These are phyloP conservation scores for Pseudopyricularia javanii DNA, from an alignment of 2,329 filamentous ascomycete genomes.

Conservation along the genomic window DNA sequence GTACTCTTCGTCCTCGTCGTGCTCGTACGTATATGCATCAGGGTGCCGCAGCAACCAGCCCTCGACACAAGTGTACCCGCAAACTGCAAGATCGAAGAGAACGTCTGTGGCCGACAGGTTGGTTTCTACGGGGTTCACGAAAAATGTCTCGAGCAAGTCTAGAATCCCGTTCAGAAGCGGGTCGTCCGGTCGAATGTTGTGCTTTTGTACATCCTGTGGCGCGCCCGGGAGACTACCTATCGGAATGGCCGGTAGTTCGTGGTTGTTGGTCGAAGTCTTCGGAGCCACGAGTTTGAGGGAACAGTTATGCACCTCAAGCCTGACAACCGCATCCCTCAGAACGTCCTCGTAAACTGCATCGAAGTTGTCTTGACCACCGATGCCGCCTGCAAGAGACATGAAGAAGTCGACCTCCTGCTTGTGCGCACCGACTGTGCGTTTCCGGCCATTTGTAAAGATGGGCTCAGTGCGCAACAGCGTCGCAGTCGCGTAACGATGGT, in stretches of 20 bases:
- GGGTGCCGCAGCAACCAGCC: constrained; percentile 80
- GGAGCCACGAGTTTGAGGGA: constrained; percentile 57
- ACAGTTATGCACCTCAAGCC: constrained; percentile 62
- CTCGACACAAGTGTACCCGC: constrained; percentile 73
- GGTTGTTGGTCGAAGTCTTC: constrained; percentile 41
- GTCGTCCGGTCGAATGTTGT: constrained; percentile 51
- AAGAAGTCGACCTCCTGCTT: constrained; percentile 64
- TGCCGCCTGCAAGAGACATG: constrained; percentile 51
- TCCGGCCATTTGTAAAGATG: constrained; percentile 33
- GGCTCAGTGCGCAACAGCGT: constrained; percentile 60
- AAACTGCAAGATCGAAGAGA: constrained; percentile 70
- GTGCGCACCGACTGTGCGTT: constrained; percentile 61
- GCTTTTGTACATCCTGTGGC: constrained; percentile 45
- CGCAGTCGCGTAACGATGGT: constrained; percentile 74
- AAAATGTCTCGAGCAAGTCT: constrained; percentile 63
- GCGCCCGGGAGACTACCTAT: constrained; percentile 43
- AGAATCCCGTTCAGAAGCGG: constrained; percentile 53
- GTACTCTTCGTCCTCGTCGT: constrained; percentile 21
- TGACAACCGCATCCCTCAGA: constrained; percentile 56
- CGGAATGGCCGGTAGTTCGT: constrained; percentile 41
- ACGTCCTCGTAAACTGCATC: constrained; percentile 63
- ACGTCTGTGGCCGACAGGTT: constrained; percentile 81
- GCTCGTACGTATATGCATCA: constrained; percentile 45
- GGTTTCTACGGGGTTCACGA: constrained; percentile 81
- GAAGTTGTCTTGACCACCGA: constrained; percentile 58